Base-by-base conservation (phyloP, 495 filamentous ascomycete species). In the Neurospora tetrasperma region DNA sequence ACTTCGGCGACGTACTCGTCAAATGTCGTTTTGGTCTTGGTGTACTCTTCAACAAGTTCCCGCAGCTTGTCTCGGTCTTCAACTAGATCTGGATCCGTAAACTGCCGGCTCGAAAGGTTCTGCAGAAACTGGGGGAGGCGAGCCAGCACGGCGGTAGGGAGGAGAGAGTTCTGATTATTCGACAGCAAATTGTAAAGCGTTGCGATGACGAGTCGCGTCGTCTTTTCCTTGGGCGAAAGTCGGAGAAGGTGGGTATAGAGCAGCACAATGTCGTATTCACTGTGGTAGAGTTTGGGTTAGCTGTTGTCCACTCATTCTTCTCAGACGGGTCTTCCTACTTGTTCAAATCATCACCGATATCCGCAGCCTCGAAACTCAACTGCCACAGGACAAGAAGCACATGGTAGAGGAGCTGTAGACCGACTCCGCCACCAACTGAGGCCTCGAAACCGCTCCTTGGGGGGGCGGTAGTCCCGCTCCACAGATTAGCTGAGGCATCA, bases 211-310 rank as follows among this genome's bases (percentile, higher is more conserved):
- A 99, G 89, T 5, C 96, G 90, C 0, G 96, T 97, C 0, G 94
- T 97, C 84, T 99, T 99, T 81, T 98, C 96, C 81, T 99, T 99
- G 42, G 95, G 94, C 5, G 96, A 97, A 16, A 97, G 84, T 40
- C 94, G 90, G 62, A 98, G 87, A 44, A 99, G 89, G 43, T 94
- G 92, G 27, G 91, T 94, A 81, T 96, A 97, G 72, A 97, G 89
- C 69, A 93, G 89, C 73, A 98, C 87, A 75, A 98, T 90, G 77
- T 98, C 94, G 83, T 97, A 92, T 83, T 96, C 93, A 69, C 94
- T 97, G 54, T 35, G 14, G n/a, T 16, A 18, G 54, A 66, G 6
- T 35, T 16, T 38, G 18, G 59, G 68, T 76, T 69, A 79, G 69
- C 39, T 20, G 10, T 72, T 84, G 74, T 81, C 73, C 69, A 44